A percentile compares a stretch with the other conserved stretches of the same genome.
Evolutionary conservation across 495 filamentous ascomycete species (phyloP).

Genomic region (Neurospora africana): DNA sequence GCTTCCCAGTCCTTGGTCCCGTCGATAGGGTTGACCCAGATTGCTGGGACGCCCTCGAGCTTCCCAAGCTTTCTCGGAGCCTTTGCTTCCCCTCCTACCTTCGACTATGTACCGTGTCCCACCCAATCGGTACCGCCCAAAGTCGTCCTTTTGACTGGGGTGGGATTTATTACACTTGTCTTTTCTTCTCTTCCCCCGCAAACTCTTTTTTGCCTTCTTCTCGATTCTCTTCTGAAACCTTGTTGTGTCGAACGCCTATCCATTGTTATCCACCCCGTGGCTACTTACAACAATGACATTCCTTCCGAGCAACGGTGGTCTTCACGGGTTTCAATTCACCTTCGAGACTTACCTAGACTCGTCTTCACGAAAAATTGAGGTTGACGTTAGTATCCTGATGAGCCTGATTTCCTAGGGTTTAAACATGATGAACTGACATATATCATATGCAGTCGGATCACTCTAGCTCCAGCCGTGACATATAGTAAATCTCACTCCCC

Average conservation of each 20-base stretch:
- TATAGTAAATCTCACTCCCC: constrained; percentile 3
- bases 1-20: background rate
- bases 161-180: background rate
- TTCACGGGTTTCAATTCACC: constrained; percentile 21
- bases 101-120: background rate
- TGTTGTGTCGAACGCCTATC: background rate
- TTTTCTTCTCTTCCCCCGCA: background rate
- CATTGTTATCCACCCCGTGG: background rate
- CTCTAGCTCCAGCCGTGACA: constrained; percentile 2
- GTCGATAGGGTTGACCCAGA: constrained; percentile 8
- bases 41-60: constrained; percentile 9
- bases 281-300: background rate
- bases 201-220: background rate
- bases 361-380: constrained; percentile 13
- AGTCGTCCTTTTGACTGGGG: background rate
- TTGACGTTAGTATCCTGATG: constrained; percentile 18
- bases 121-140: constrained; percentile 1
- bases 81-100: background rate
- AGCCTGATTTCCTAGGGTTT: background rate
- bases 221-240: background rate
- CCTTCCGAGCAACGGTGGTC: constrained; percentile 2
- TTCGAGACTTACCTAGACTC: constrained; percentile 23
- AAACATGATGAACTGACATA: background rate
- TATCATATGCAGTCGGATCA: background rate
- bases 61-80: background rate